Evolutionary conservation across 23 red algal genomes (phyloP).

Genomic region (Gracilariopsis chorda): DNA sequence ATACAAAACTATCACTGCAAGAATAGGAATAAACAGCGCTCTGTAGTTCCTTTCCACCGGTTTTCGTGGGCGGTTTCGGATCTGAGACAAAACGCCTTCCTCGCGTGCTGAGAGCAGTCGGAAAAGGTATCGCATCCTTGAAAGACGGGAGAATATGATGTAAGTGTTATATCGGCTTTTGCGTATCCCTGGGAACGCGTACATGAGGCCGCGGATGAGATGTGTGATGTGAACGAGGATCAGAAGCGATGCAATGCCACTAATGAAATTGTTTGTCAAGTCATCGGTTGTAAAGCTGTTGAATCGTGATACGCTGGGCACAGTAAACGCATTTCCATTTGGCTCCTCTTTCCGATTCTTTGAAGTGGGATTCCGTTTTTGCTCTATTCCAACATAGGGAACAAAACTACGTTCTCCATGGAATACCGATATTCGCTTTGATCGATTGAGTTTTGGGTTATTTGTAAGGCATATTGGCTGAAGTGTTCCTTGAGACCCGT

Average conservation of each 20-base stretch:
- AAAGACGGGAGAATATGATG: background rate
- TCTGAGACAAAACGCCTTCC: background rate
- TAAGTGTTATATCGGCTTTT: background rate
- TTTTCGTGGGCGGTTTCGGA: background rate
- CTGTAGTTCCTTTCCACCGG: background rate
- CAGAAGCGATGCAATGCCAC: background rate
- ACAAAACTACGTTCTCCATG: background rate
- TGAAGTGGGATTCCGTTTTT: background rate
- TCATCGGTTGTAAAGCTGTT: background rate
- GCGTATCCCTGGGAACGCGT: background rate
- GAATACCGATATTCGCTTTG: background rate
- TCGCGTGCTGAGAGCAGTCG: background rate
- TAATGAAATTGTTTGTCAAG: background rate
- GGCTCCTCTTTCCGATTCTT: background rate
- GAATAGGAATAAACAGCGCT: background rate
- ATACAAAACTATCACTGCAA: background rate
- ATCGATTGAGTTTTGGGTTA: background rate
- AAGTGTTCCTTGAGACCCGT: background rate
- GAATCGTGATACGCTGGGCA: background rate
- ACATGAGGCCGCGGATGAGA: background rate
- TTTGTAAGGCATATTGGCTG: background rate
- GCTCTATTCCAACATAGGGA: no score
- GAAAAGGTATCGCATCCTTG: background rate
- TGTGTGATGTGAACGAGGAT: background rate
- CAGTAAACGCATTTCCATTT: background rate